These are phyloP conservation scores for Aureobasidium sp. DNA, from an alignment of 2,329 filamentous ascomycete genomes.

Conservation along the genomic window DNA sequence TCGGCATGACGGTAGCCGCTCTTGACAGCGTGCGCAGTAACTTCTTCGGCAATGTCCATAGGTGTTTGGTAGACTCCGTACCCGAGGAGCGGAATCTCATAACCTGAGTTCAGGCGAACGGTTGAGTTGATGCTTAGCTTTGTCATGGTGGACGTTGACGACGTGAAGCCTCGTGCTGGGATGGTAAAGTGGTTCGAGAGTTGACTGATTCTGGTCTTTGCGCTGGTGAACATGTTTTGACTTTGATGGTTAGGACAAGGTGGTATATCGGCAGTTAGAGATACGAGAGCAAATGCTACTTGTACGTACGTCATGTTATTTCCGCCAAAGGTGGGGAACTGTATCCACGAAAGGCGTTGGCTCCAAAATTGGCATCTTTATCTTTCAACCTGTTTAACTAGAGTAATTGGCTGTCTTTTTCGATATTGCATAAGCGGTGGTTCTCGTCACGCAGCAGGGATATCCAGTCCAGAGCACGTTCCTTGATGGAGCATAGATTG, in stretches of 20 bases:
- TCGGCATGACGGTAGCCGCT: constrained; percentile 53
- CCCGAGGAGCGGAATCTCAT: constrained; percentile 52
- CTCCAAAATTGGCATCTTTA: background rate
- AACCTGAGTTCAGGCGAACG: constrained; percentile 49
- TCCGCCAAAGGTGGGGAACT: background rate
- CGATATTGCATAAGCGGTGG: background rate
- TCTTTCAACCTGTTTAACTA: background rate
- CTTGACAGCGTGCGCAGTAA: constrained; percentile 48
- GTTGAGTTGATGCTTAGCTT: constrained; percentile 28
- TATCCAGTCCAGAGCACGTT: background rate
- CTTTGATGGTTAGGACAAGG: background rate
- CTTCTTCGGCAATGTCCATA: constrained; percentile 47
- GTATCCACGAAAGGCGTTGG: background rate
- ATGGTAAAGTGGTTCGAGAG: background rate
- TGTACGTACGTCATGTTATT: background rate
- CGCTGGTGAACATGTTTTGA: background rate
- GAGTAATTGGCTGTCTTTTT: background rate
- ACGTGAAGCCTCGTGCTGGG: background rate
- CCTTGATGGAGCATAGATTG: background rate
- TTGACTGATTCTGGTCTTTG: background rate
- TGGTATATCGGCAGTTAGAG: background rate
- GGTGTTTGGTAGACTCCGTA: constrained; percentile 44
- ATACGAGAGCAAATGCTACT: background rate
- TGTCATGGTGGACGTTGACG: background rate
- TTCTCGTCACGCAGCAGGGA: background rate